Percentiles rank a stretch among this genome's conserved stretches.
These are phyloP conservation scores for Omphalea diandra DNA, from an alignment of 441 rosid species.

Conservation along the genomic window DNA sequence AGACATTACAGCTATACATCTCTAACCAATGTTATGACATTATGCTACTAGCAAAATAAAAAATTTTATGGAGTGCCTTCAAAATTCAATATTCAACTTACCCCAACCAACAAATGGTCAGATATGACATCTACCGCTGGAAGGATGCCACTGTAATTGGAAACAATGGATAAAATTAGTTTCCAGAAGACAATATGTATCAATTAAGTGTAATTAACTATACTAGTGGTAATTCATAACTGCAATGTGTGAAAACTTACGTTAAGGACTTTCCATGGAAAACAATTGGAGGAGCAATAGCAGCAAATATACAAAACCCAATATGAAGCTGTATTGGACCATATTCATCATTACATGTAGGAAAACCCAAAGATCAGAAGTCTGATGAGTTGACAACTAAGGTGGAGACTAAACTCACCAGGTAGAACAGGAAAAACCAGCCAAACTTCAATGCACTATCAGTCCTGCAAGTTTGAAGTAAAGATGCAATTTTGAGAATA, in stretches of 20 bases:
- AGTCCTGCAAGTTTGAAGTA: slow-evolving; percentile 49
- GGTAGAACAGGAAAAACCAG: slow-evolving; percentile 91
- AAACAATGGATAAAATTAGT: slow-evolving; percentile 15
- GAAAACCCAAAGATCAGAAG: neutral
- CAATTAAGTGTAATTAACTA: neutral
- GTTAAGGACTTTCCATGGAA: slow-evolving; percentile 89
- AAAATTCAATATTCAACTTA: slow-evolving; percentile 33
- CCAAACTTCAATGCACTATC: slow-evolving; percentile 89
- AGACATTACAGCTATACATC: neutral
- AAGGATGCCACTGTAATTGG: slow-evolving; percentile 78
- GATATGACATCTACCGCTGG: slow-evolving; percentile 81
- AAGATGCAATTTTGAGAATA: neutral
- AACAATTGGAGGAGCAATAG: slow-evolving; percentile 92
- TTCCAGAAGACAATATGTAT: slow-evolving; percentile 8
- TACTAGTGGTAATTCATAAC: neutral
- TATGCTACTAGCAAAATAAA: neutral
- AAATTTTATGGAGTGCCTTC: neutral
- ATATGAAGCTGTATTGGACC: slow-evolving; percentile 62
- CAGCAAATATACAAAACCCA: slow-evolving; percentile 86
- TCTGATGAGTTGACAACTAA: neutral
- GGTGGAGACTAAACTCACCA: slow-evolving; percentile 52
- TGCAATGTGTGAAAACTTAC: slow-evolving; percentile 48
- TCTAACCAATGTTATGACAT: neutral
- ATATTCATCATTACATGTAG: slow-evolving; percentile 18
- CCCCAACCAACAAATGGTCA: slow-evolving; percentile 70